Conservation (phyloP, 106 monocot genomes). For the Narthecium ossifragum region DNA sequence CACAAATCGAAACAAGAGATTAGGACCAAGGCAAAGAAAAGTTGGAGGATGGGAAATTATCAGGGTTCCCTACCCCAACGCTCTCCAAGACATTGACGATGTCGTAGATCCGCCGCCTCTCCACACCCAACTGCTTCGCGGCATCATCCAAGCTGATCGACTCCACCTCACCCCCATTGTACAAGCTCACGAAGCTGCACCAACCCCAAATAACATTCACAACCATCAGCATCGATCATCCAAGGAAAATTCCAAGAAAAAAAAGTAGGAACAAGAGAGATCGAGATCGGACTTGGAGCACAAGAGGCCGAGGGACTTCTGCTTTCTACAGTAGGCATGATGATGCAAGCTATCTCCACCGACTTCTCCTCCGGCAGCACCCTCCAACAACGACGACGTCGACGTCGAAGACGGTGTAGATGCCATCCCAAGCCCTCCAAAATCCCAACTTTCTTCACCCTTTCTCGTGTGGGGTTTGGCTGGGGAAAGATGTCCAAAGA, state of each 20-base stretch:
- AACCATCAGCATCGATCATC: background rate
- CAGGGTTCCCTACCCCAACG: slow-evolving; percentile 55
- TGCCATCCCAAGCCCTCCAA: too few species aligned
- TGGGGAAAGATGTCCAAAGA: too few species aligned
- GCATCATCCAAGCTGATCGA: slow-evolving; percentile 78
- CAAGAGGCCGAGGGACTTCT: slow-evolving; percentile 81
- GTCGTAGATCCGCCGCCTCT: slow-evolving; percentile 95
- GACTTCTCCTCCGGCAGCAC: too few species aligned
- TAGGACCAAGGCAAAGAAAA: background rate
- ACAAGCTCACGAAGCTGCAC: slow-evolving; percentile 63
- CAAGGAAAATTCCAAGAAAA: background rate
- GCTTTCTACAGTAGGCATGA: slow-evolving; percentile 73
- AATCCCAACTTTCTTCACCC: too few species aligned
- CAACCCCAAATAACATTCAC: background rate
- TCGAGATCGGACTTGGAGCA: slow-evolving; percentile 53
- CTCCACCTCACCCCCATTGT: slow-evolving; percentile 57
- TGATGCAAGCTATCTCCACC: too few species aligned
- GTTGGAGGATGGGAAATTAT: background rate
- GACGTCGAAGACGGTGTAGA: too few species aligned
- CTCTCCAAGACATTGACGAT: slow-evolving; percentile 95
- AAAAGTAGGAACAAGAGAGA: background rate
- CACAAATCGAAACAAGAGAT: background rate
- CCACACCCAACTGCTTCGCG: slow-evolving; percentile 61
- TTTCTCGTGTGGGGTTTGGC: too few species aligned
- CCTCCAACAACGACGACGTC: too few species aligned